Evolutionary conservation across 441 rosid genomes (phyloP).

Genomic region (Euphorbia celastroides): DNA sequence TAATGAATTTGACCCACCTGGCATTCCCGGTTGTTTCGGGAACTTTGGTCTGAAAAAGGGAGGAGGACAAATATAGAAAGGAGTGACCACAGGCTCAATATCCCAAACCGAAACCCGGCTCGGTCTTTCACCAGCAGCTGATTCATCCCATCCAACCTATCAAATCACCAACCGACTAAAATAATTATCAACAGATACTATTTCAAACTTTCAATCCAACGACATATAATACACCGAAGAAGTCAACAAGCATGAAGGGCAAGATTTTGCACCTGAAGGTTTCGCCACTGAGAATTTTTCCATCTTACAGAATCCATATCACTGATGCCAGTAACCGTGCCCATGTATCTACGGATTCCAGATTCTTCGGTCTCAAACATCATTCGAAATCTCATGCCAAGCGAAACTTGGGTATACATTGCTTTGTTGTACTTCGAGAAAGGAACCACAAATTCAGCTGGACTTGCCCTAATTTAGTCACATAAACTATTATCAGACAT

Average conservation of each 20-base stretch:
- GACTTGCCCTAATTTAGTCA: constrained; percentile 68
- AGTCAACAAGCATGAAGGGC: background rate
- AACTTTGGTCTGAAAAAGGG: constrained; percentile 91
- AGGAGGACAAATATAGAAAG: constrained; percentile 93
- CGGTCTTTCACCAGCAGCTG: constrained; percentile 86
- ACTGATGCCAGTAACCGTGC: constrained; percentile 83
- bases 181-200: background rate
- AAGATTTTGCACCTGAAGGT: constrained; percentile 65
- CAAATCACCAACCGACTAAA: constrained; percentile 1
- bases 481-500: no score
- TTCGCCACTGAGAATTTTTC: constrained; percentile 97
- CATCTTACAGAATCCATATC: constrained; percentile 85
- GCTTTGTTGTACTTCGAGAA: constrained; percentile 88
- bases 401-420: constrained; percentile 78
- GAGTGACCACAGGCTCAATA: constrained; percentile 79
- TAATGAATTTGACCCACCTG: constrained; percentile 36
- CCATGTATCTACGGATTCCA: constrained; percentile 91
- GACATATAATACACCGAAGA: background rate
- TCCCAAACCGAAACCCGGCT: constrained; percentile 91
- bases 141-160: constrained; percentile 98
- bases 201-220: no score
- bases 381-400: constrained; percentile 94
- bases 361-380: constrained; percentile 97
- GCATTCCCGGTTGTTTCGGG: constrained; percentile 83
- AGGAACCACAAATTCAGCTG: constrained; percentile 92